A percentile compares a stretch with the other conserved stretches of the same genome.
phyloP scores from a whole-genome alignment of 208 protist genomes.

The Wallacemonas collosoma region DNA sequence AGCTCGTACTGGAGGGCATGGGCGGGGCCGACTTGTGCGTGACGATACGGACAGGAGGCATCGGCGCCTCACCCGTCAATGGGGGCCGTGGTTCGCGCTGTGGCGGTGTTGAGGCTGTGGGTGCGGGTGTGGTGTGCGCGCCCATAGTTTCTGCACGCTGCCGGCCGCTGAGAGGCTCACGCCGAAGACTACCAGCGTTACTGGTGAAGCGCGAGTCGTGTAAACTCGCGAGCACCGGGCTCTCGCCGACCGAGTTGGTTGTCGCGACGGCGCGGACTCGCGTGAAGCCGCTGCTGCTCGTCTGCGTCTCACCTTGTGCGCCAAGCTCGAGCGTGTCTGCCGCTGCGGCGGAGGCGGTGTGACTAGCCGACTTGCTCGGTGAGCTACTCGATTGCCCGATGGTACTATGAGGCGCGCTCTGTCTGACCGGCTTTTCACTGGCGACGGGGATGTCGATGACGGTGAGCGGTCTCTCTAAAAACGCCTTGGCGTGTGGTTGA shows the following conservation, averaged over 20 bases:
- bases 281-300: neutral
- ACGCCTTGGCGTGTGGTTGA: constrained; percentile 16
- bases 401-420: neutral
- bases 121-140: neutral
- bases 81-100: constrained; percentile 3
- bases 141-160: neutral
- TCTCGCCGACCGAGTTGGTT: neutral
- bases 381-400: neutral
- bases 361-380: neutral
- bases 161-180: neutral
- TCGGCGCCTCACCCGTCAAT: neutral
- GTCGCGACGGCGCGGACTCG: neutral
- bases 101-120: neutral
- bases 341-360: neutral
- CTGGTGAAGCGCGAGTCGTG: neutral
- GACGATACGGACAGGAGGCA: neutral
- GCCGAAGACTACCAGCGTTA: neutral
- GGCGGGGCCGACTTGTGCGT: constrained; percentile 8
- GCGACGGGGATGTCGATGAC: constrained; percentile 20
- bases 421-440: neutral
- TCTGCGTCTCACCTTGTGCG: no score
- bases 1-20: neutral
- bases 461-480: constrained; percentile 22
- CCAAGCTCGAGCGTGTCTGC: neutral
- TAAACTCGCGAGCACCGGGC: neutral